Evolutionary conservation across 1,139 yeast species (phyloP).

Genomic region (Geotrichum klebahnii): DNA sequence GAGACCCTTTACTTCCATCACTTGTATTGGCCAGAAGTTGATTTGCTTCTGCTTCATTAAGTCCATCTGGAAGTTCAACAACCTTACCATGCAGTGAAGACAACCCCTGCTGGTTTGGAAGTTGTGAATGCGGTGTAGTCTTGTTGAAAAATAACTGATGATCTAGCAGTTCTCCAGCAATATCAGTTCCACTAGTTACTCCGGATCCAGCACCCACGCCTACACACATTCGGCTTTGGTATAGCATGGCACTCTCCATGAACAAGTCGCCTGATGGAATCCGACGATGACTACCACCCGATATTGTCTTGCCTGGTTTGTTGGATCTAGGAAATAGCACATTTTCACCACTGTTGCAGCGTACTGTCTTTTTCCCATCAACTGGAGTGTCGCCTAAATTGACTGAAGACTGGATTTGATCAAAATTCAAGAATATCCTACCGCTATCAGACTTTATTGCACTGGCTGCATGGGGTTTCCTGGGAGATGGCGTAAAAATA

Average conservation of each 20-base stretch:
- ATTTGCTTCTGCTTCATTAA: too few species aligned
- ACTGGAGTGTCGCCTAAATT: not conserved
- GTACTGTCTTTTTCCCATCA: not conserved
- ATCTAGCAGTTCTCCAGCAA: slow-evolving; percentile 5
- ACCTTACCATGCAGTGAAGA: too few species aligned
- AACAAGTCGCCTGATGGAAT: slow-evolving; percentile 9
- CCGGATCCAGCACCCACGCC: not conserved
- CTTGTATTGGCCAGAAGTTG: too few species aligned
- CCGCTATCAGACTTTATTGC: not conserved
- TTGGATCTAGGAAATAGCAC: not conserved
- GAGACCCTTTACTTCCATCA: too few species aligned
- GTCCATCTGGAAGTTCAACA: too few species aligned
- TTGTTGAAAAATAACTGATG: not conserved
- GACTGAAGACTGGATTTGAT: not conserved
- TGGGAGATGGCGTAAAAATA: slow-evolving; percentile 70
- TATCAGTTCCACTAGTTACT: not conserved
- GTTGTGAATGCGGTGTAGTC: too few species aligned
- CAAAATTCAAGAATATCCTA: not conserved
- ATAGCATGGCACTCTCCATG: slow-evolving; percentile 9
- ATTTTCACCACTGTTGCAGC: not conserved
- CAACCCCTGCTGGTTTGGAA: too few species aligned
- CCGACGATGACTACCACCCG: slow-evolving; percentile 1
- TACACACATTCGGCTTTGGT: slow-evolving; percentile 7
- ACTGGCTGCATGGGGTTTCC: slow-evolving; percentile 23
- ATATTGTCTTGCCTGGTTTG: not conserved